Base-by-base conservation (phyloP, 169 alveolate species). In the Cryptosporidium baileyi region DNA sequence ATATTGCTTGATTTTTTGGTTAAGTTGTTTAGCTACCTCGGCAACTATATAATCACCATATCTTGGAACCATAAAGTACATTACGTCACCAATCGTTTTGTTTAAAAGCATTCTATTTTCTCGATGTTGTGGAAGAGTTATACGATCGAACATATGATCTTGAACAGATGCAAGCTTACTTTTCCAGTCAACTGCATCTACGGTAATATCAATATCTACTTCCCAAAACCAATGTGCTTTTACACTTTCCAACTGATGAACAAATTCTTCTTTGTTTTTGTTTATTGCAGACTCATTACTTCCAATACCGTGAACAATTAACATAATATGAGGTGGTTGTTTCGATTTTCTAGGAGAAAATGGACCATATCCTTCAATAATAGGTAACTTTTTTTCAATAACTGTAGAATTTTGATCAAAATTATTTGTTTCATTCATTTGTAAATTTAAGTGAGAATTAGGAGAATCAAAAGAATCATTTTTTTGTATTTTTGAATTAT, bases 11-110 rank as follows among this genome's bases (percentile, higher is more conserved):
- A 93, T 91, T 22, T 92, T 92, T 43, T 67, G 63, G 61, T 93
- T 91, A 19, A 93, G 49, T 38, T 93, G 95, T 38, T 88, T 88
- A 6, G 92, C 94, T 57, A 93, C 88, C 41, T 89, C 92, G 57
- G 81, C 67, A 88, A 93, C 62, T 51, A 93, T 61, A 28, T 85
- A 93, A 54, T 92, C 96, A 17, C 94, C 92, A 85, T 91, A 93
- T 61, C 94, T 80, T 17, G 96, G 95, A 59, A 91, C 93, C 63
- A 91, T 67, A 80, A 89, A 93, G 61, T 92, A 93, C 60, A 89
- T 89, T 19, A 93, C 89, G 82, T 93, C 96, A 38, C 89, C 89
- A 41, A 89, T 47, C 15, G 89, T 82, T 34, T 82, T 89, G 26
- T 74, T 74, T 57, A 74, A 54, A 36, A 74, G 36, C 85, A 74